Conservation (phyloP, 2,329 filamentous ascomycete genomes). For the Penicillium sclerotiorum region DNA sequence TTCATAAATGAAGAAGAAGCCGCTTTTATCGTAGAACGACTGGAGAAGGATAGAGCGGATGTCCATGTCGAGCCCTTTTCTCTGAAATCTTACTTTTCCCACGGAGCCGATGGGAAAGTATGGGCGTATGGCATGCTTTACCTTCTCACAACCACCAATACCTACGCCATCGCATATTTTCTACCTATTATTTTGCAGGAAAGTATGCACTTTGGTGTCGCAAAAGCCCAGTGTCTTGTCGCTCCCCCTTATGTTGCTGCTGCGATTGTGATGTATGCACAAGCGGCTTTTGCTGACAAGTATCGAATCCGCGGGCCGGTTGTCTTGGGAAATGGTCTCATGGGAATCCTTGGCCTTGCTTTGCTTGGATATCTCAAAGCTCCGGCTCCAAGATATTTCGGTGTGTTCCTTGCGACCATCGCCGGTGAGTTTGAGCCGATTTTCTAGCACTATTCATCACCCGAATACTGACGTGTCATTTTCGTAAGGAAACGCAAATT, state of each 20-base stretch:
- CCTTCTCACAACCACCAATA: not conserved
- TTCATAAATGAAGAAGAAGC: slow-evolving; percentile 45
- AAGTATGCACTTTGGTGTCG: slow-evolving; percentile 15
- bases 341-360: slow-evolving; percentile 67
- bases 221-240: slow-evolving; percentile 17
- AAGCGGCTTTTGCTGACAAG: slow-evolving; percentile 65
- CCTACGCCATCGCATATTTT: slow-evolving; percentile 20
- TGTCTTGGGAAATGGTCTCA: slow-evolving; percentile 64
- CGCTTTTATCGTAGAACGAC: slow-evolving; percentile 53
- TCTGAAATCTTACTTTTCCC: slow-evolving; percentile 50
- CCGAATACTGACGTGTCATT: no score
- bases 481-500: slow-evolving; percentile 11
- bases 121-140: slow-evolving; percentile 56
- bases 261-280: slow-evolving; percentile 50
- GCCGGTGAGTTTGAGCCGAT: slow-evolving; percentile 60
- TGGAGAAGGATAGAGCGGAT: slow-evolving; percentile 58
- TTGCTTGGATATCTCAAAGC: slow-evolving; percentile 67
- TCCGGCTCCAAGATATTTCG: slow-evolving; percentile 66
- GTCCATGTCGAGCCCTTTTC: slow-evolving; percentile 53
- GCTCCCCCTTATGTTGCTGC: slow-evolving; percentile 11
- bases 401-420: slow-evolving; percentile 67
- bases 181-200: slow-evolving; percentile 19
- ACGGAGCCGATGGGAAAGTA: slow-evolving; percentile 55
- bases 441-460: no score
- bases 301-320: slow-evolving; percentile 67